Evolutionary conservation across 306 rosid genomes (phyloP).

Genomic region (Canavalia ensiformis): DNA sequence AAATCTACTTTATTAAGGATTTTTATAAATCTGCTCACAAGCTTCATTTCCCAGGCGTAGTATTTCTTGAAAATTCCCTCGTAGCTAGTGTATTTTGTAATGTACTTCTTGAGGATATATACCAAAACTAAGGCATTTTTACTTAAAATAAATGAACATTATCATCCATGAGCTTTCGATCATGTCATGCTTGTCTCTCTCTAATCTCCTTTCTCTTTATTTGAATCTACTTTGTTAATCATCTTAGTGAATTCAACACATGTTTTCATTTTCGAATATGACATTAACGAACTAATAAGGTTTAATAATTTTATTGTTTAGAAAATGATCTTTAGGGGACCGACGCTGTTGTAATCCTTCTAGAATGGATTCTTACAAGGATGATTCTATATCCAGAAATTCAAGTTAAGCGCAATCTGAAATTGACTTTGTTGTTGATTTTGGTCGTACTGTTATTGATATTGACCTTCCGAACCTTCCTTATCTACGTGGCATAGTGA

Average conservation of each 20-base stretch:
- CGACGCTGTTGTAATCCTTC: slow-evolving; percentile 82
- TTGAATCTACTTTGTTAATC: background rate
- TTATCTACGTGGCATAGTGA: slow-evolving; percentile 73
- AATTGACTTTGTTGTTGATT: slow-evolving; percentile 58
- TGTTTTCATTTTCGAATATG: no score
- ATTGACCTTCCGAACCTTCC: slow-evolving; percentile 72
- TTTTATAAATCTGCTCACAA: no score
- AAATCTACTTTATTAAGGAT: no score
- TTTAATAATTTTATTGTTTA: slow-evolving; percentile 17
- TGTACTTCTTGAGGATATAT: no score
- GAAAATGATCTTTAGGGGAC: slow-evolving; percentile 97
- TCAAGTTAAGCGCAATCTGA: slow-evolving; percentile 69
- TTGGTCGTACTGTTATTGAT: slow-evolving; percentile 46
- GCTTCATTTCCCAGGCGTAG: no score
- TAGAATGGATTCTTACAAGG: slow-evolving; percentile 86
- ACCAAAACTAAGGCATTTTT: no score
- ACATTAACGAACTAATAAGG: no score
- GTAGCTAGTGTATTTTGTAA: no score
- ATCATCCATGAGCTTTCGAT: no score
- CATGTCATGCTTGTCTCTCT: no score
- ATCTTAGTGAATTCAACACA: background rate
- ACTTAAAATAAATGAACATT: no score
- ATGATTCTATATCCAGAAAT: slow-evolving; percentile 77
- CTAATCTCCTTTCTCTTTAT: background rate
- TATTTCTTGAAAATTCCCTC: no score